A percentile compares a stretch with the other conserved stretches of the same genome.
These are phyloP conservation scores for Dictyostelium purpureum DNA, from an alignment of 78 protist species.

Conservation along the genomic window DNA sequence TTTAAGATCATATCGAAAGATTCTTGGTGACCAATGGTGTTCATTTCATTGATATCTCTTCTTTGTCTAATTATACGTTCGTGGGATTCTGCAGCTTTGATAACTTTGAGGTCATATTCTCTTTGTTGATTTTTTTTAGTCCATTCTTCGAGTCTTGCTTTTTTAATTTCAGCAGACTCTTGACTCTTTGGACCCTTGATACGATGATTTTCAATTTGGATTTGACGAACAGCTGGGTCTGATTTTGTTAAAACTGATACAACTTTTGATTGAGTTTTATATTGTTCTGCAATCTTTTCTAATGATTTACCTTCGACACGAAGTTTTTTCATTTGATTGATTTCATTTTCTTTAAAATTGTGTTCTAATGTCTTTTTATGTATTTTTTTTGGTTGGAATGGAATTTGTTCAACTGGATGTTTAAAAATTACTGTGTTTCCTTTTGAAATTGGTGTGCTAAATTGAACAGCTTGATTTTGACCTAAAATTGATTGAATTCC, in stretches of 20 bases:
- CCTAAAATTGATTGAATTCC: neutral
- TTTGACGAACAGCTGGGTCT: neutral
- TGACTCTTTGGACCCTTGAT: neutral
- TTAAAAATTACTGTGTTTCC: neutral
- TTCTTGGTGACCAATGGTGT: slow-evolving; percentile 14
- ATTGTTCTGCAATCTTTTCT: slow-evolving; percentile 46
- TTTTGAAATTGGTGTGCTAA: neutral
- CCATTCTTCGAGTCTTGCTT: slow-evolving; percentile 1
- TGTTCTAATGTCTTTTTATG: neutral
- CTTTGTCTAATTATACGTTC: neutral
- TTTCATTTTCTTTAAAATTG: neutral
- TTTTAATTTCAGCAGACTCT: neutral
- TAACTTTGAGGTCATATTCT: slow-evolving; percentile 47
- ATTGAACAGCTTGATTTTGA: neutral
- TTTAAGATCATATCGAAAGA: neutral
- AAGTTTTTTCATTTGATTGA: slow-evolving; percentile 11
- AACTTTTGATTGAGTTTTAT: neutral
- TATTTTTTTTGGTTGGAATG: slow-evolving; percentile 10
- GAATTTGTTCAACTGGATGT: neutral
- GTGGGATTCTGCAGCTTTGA: neutral
- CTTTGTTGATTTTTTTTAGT: slow-evolving; percentile 3
- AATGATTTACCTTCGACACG: neutral
- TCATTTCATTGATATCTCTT: neutral
- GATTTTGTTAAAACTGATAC: neutral
- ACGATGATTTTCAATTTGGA: neutral